Evolutionary conservation across 2,329 filamentous ascomycete genomes (phyloP), one percentile per base, ranked within the genome.

Genomic region (Aspergillus alliaceus): DNA sequence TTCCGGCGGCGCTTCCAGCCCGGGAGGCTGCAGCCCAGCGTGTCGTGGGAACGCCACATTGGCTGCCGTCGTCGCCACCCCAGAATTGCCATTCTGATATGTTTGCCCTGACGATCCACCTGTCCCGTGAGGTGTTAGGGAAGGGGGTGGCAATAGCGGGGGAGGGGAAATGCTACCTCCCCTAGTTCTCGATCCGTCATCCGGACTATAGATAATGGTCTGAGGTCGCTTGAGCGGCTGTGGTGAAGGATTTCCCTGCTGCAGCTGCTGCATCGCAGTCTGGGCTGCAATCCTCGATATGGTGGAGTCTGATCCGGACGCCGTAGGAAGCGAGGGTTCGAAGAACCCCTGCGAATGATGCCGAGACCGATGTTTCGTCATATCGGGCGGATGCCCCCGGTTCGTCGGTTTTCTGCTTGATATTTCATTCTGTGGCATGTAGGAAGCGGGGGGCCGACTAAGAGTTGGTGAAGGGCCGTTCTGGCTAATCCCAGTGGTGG

Each of bases 291-390:
- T 87, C 65, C 85, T 81, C 51, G 85, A 87, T 4, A 87, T 77
- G 32, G 75, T 75, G 71, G 67, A 60, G 78, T 76, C 61, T 74
- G 76, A 64, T 57, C 77, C 72, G 39, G 79, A 79, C 6, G 80
- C 77, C n/a, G 80, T 81, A 39, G 85, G 84, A 54, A 88, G 74
- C 31, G 82, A 83, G 15, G 86, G 86, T 69, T 89, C 86, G 66
- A 88, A 88, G 73, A 87, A 88, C 54, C 86, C 86, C 70, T 88
- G 86, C 3, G 84, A 87, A 67, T 86, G 84, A 62, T 80, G 78
- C 60, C 79, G 73, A 31, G 76, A 71, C 42, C 78, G 75, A 62
- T 80, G 77, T 61, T 72, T 69, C 46, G 70, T 71, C 32, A 75
- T 56, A 51, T 79, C 74, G 35, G 64, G 60, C 6, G 72, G 71